Conservation (phyloP, 129 eudicot genomes). For the Logfia minima region DNA sequence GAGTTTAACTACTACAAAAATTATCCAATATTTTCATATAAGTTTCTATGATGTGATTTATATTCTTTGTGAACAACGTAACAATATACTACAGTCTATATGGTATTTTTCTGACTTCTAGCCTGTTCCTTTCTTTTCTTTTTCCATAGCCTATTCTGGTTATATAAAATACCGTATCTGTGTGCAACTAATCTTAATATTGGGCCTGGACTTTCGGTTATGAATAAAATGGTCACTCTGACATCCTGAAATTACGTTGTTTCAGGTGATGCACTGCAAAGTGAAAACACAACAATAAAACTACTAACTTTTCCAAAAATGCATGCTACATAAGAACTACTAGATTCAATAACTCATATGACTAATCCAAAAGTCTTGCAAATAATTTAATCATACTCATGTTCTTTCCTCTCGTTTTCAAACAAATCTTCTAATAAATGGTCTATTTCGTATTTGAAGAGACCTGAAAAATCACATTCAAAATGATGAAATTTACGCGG, state of each 20-base stretch:
- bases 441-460: background rate
- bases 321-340: slow-evolving; percentile 2
- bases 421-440: slow-evolving; percentile 19
- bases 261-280: background rate
- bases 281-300: background rate
- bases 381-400: slow-evolving; percentile 12
- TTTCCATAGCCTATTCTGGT: no score
- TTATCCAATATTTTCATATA: no score
- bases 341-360: slow-evolving; percentile 1
- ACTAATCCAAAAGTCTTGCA: slow-evolving; percentile 26
- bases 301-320: background rate
- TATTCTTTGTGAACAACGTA: no score
- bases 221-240: background rate
- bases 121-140: no score
- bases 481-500: slow-evolving; percentile 14
- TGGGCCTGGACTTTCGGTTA: no score
- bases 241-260: background rate
- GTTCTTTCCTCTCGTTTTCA: background rate
- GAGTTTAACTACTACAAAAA: no score
- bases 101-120: no score
- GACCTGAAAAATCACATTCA: background rate
- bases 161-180: no score
- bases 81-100: no score
- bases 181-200: no score
- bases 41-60: no score